phyloP scores from a whole-genome alignment of 2,329 filamentous ascomycete species.

The Aspergillus vadensis region DNA sequence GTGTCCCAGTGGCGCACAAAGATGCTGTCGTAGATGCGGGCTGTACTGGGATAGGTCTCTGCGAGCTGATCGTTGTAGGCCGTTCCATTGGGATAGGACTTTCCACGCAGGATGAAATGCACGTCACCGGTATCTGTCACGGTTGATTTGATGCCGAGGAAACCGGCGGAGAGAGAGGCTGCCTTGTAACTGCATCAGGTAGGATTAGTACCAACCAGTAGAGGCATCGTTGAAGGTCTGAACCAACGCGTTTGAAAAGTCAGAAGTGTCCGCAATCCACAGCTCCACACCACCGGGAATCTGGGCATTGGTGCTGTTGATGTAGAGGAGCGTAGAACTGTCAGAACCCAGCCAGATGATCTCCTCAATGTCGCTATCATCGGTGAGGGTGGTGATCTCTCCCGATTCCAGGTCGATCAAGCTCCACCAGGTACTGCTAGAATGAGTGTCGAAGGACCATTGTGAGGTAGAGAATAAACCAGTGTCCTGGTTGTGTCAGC shows the following conservation, averaged over 20 bases:
- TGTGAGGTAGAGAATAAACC: slow-evolving; percentile 63
- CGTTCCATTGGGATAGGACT: slow-evolving; percentile 67
- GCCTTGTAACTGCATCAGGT: slow-evolving; percentile 37
- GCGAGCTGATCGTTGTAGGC: slow-evolving; percentile 67
- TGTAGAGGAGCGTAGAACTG: slow-evolving; percentile 60
- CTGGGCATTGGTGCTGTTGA: slow-evolving; percentile 51
- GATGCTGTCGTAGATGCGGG: slow-evolving; percentile 70
- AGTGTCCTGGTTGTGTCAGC: slow-evolving; percentile 33
- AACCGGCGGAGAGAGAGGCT: slow-evolving; percentile 39
- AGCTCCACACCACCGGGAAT: slow-evolving; percentile 44
- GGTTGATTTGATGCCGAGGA: slow-evolving; percentile 43
- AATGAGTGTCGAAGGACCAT: slow-evolving; percentile 78
- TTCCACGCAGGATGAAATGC: slow-evolving; percentile 58
- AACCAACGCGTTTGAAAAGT: slow-evolving; percentile 37
- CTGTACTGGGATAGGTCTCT: slow-evolving; percentile 63
- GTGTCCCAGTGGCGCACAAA: slow-evolving; percentile 83
- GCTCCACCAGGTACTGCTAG: slow-evolving; percentile 64
- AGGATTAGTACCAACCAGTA: not conserved
- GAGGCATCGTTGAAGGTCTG: no score
- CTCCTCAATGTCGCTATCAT: slow-evolving; percentile 67
- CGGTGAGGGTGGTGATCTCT: slow-evolving; percentile 65
- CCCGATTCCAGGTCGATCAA: slow-evolving; percentile 70
- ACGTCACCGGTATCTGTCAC: slow-evolving; percentile 46
- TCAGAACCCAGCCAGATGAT: slow-evolving; percentile 74
- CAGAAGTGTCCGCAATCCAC: slow-evolving; percentile 39